Evolutionary conservation across 345 rosid species (phyloP).

Genomic region (Viola odorata): DNA sequence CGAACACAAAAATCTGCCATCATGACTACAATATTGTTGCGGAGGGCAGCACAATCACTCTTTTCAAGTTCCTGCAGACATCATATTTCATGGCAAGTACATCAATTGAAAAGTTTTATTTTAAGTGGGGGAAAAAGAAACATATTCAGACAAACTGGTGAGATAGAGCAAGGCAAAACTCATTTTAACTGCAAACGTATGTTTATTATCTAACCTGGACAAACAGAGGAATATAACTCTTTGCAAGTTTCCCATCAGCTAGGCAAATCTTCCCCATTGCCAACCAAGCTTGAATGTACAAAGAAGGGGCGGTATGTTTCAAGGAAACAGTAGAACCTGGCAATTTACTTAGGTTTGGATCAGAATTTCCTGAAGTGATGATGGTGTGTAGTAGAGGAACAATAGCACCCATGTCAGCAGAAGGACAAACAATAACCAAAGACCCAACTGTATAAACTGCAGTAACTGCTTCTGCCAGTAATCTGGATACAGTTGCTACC

Average conservation of each 20-base stretch:
- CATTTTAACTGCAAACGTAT: background rate
- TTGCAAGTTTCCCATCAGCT: constrained; percentile 82
- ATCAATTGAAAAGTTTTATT: background rate
- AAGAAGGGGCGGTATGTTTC: constrained; percentile 58
- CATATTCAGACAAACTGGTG: background rate
- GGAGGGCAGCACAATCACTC: constrained; percentile 81
- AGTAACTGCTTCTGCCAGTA: constrained; percentile 49
- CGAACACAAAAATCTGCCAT: constrained; percentile 94
- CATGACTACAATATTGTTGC: constrained; percentile 82
- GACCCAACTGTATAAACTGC: constrained; percentile 78
- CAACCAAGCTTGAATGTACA: constrained; percentile 83
- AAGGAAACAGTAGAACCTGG: constrained; percentile 46
- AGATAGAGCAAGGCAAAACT: background rate
- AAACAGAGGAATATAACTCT: constrained; percentile 79
- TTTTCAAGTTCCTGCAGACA: constrained; percentile 74
- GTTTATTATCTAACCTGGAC: constrained; percentile 55
- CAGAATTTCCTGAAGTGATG: constrained; percentile 66
- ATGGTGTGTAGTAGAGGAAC: constrained; percentile 67
- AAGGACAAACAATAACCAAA: constrained; percentile 62
- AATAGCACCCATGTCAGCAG: constrained; percentile 55
- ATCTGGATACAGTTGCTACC: constrained; percentile 29
- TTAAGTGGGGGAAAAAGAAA: background rate
- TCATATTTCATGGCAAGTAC: background rate
- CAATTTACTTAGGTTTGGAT: constrained; percentile 54
- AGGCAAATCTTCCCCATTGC: constrained; percentile 92